Percentiles rank a stretch among this genome's conserved stretches.
Evolutionary conservation across 164 flowering plant genomes (phyloP).

Genomic region (Akebia trifoliata): DNA sequence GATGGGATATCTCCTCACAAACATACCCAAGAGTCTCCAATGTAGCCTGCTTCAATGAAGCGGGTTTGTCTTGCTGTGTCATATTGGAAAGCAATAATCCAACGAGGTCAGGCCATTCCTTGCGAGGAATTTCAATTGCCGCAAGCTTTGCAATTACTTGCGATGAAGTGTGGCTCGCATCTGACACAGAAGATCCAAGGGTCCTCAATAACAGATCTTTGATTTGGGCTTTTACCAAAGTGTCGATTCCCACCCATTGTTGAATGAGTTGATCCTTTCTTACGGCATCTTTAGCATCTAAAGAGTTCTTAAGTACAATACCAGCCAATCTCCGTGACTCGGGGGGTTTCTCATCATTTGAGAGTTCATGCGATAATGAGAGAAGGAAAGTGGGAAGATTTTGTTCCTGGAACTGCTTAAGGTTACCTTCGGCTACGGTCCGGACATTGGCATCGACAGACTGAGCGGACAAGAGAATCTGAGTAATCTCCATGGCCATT

Average conservation of each 20-base stretch:
- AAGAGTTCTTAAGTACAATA: conserved; percentile 67
- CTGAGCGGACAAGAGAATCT: conserved; percentile 63
- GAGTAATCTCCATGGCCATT: conserved; percentile 80
- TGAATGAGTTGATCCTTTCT: conserved; percentile 51
- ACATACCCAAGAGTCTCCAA: conserved; percentile 77
- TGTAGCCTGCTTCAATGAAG: conserved; percentile 61
- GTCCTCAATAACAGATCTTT: conserved; percentile 58
- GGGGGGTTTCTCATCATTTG: conserved; percentile 61
- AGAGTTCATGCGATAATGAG: conserved; percentile 61
- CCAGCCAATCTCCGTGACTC: conserved; percentile 78
- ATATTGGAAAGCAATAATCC: conserved; percentile 53
- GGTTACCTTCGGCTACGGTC: conserved; percentile 51
- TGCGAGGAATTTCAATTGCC: conserved; percentile 60
- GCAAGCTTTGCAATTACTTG: conserved; percentile 78
- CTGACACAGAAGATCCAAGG: conserved; percentile 49
- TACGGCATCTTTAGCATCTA: conserved; percentile 65
- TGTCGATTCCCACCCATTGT: conserved; percentile 60
- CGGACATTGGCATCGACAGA: conserved; percentile 60
- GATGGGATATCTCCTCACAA: conserved; percentile 70
- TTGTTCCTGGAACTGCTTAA: conserved; percentile 65
- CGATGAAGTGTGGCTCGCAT: conserved; percentile 66
- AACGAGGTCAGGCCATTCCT: conserved; percentile 74
- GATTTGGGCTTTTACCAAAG: conserved; percentile 46
- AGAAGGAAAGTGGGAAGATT: conserved; percentile 56
- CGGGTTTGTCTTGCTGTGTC: conserved; percentile 52